Base-by-base conservation (phyloP, 768 basidiomycete genomes). In the Coprinopsis marcescibilis region DNA sequence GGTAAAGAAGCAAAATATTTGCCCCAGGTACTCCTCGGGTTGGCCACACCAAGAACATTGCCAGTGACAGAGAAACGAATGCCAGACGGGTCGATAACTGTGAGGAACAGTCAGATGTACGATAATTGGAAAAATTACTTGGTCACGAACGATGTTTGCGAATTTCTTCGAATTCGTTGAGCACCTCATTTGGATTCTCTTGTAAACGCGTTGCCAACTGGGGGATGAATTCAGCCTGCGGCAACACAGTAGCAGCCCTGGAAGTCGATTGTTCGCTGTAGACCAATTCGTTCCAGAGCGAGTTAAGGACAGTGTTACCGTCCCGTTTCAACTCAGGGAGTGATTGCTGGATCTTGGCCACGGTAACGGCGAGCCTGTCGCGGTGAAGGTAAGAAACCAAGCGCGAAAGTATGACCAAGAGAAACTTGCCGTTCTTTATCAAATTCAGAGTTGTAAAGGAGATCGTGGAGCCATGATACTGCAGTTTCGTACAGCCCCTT, bases 21-120 rank as follows among this genome's bases (percentile, higher is more conserved):
- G 11, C 61, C 71, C 82, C 89, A 92, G 1, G 76, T 70, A 43
- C 80, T 83, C 37, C 85, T 76, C 2, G 96, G 95, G 14, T 81
- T 71, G 14, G 72, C 56, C 26, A 98, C 60, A 27, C 65, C 63
- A 26, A 95, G 57, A 34, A 99, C 70, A 57, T 96, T 83, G 10
- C 96, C 96, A n/a, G 84, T 79, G 8, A 98, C 86, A 1, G 89
- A 87, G 60, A 99, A 86, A 30, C 96, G 82, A 17, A 93, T 72
- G 33, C 83, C 88, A 15, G 81, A 76, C 2, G 95, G 89, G 51
- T 88, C 72, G 11, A 83, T 86, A 52, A 96, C 92, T 98, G 50
- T 25, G 24, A 41, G 38, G 15, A 19, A 7, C 20, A 46, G 38
- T 30, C n/a, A 10, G 35, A 32, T n/a, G 15, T 44, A 17, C 4